Conservation (phyloP, 768 basidiomycete genomes). For the Pulveroboletus sp. region DNA sequence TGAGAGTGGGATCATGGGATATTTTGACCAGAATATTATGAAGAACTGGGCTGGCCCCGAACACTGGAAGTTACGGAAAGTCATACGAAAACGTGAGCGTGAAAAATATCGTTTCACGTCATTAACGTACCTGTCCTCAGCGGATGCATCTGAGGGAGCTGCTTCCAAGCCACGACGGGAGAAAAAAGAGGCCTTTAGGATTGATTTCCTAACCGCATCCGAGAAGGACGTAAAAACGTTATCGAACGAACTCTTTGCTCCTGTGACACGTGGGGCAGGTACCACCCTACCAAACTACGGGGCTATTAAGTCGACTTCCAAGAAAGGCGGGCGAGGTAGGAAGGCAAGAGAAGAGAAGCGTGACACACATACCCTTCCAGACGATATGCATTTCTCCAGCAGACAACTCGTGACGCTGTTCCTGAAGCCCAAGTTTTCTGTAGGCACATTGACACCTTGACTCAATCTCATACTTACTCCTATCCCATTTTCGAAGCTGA, state of each 20-base stretch:
- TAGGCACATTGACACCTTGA: constrained; percentile 37
- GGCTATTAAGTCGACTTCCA: constrained; percentile 20
- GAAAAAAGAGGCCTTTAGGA: constrained; percentile 76
- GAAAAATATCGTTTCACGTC: background rate
- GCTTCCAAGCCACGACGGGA: constrained; percentile 55
- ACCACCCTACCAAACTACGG: constrained; percentile 63
- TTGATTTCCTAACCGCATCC: constrained; percentile 66
- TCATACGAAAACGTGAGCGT: constrained; percentile 68
- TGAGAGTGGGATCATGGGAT: constrained; percentile 63
- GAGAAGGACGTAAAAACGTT: constrained; percentile 58
- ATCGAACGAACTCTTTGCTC: constrained; percentile 71
- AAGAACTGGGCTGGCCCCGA: constrained; percentile 99
- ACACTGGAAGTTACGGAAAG: constrained; percentile 91
- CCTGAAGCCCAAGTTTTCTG: constrained; percentile 92
- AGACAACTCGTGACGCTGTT: constrained; percentile 87
- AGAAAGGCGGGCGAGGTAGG: constrained; percentile 41
- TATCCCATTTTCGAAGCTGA: constrained; percentile 49
- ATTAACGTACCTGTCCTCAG: constrained; percentile 20
- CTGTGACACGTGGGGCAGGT: constrained; percentile 63
- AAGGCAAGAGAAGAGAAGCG: constrained; percentile 55
- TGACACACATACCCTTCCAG: constrained; percentile 77
- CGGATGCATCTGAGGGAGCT: constrained; percentile 48
- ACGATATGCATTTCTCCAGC: constrained; percentile 97
- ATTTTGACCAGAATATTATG: constrained; percentile 80
- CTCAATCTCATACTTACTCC: constrained; percentile 1